Conservation (phyloP, 129 eudicot species). For the Flaveria bidentis region DNA sequence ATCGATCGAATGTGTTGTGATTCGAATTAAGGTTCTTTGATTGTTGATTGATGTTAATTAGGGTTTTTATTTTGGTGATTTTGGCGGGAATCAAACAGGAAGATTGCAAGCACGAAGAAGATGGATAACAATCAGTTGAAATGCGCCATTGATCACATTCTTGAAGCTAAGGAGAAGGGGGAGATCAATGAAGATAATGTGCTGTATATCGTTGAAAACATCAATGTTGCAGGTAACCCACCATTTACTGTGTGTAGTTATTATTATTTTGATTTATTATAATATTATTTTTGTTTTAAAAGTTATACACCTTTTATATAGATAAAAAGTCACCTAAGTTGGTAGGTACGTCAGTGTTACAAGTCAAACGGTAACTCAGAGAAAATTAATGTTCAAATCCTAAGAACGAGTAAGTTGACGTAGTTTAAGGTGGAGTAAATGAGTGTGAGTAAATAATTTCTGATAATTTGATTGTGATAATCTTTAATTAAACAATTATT, state of each 20-base stretch:
- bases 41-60: background rate
- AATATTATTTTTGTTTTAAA: too few species aligned
- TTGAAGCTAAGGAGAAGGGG: slow-evolving; percentile 89
- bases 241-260: background rate
- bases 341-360: too few species aligned
- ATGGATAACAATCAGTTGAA: slow-evolving; percentile 61
- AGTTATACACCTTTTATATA: too few species aligned
- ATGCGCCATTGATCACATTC: slow-evolving; percentile 86
- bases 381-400: too few species aligned
- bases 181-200: slow-evolving; percentile 95
- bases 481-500: too few species aligned
- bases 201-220: slow-evolving; percentile 94
- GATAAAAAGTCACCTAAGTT: too few species aligned
- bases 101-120: slow-evolving; percentile 57
- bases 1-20: background rate
- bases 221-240: slow-evolving; percentile 83
- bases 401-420: too few species aligned
- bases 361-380: too few species aligned
- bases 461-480: too few species aligned
- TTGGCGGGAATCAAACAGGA: slow-evolving; percentile 45
- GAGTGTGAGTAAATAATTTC: too few species aligned
- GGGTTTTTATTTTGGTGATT: background rate
- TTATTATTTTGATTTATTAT: background rate
- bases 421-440: too few species aligned
- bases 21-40: background rate